Conservation (phyloP, 2,329 filamentous ascomycete species). For the Amphichorda felina region DNA sequence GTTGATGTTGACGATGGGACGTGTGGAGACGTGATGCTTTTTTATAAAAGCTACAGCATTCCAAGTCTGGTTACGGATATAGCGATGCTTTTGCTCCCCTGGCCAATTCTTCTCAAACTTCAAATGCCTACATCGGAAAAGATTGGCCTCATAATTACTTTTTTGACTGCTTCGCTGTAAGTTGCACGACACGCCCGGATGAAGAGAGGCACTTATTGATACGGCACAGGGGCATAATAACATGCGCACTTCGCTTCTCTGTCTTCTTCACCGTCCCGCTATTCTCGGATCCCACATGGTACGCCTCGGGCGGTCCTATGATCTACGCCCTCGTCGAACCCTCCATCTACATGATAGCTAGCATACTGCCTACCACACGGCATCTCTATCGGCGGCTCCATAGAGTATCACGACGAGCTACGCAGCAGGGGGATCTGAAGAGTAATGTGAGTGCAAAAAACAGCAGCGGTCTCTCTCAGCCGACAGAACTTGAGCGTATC, state of each 20-base stretch:
- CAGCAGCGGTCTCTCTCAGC: not conserved
- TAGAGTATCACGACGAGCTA: too few species aligned
- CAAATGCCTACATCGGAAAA: conserved; percentile 5
- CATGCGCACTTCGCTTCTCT: conserved; percentile 5
- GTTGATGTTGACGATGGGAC: conserved; percentile 4
- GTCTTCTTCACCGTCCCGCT: conserved; percentile 6
- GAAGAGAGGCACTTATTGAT: not conserved
- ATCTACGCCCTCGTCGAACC: conserved; percentile 7
- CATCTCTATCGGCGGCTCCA: conserved; percentile 4
- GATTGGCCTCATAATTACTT: conserved; percentile 5
- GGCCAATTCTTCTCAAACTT: conserved; percentile 5
- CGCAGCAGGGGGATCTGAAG: not conserved
- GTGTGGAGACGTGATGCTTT: conserved; percentile 7
- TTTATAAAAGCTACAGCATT: conserved; percentile 7
- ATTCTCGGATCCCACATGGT: conserved; percentile 6
- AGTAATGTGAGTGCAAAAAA: not conserved
- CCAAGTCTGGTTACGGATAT: conserved; percentile 6
- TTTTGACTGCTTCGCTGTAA: conserved; percentile 5
- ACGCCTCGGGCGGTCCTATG: conserved; percentile 6
- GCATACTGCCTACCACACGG: conserved; percentile 5
- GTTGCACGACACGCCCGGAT: not conserved
- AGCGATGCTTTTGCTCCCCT: conserved; percentile 6
- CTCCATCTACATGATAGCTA: conserved; percentile 7
- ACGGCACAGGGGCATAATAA: conserved; percentile 4
- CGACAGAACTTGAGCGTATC: not conserved